Conservation (phyloP, 2,329 filamentous ascomycete genomes). For the Elsinoe fawcettii region DNA sequence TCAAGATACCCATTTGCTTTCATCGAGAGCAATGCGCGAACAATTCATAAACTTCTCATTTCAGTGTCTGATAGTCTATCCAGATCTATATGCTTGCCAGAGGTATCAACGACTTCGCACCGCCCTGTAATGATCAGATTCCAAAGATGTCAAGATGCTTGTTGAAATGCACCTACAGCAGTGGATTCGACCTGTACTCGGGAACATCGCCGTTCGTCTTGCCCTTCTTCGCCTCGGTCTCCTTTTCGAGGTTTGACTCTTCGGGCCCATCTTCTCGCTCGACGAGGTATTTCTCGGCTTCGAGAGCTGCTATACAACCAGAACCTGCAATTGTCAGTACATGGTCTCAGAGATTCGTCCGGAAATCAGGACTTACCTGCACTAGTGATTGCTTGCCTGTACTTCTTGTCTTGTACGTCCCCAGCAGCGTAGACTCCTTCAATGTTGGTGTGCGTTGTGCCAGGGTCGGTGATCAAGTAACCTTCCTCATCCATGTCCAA, state of each 20-base stretch:
- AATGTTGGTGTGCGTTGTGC: slow-evolving; percentile 78
- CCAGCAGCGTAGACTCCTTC: slow-evolving; percentile 93
- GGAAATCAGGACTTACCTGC: slow-evolving; percentile 57
- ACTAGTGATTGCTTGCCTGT: slow-evolving; percentile 95
- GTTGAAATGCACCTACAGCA: slow-evolving; percentile 44
- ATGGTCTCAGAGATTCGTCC: neutral
- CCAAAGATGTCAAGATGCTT: slow-evolving; percentile 21
- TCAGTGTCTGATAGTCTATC: neutral
- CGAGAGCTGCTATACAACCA: slow-evolving; percentile 89
- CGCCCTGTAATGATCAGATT: slow-evolving; percentile 2
- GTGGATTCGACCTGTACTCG: slow-evolving; percentile 57
- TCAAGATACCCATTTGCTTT: slow-evolving; percentile 7
- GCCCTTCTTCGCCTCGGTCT: slow-evolving; percentile 43
- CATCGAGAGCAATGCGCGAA: neutral
- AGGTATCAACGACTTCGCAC: slow-evolving; percentile 12
- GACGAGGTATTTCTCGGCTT: slow-evolving; percentile 86
- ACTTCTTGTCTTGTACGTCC: slow-evolving; percentile 97
- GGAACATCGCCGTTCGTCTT: slow-evolving; percentile 46
- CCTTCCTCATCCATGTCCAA: slow-evolving; percentile 81
- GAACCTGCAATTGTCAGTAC: slow-evolving; percentile 51
- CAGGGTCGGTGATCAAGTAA: slow-evolving; percentile 83
- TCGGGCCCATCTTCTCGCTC: slow-evolving; percentile 63
- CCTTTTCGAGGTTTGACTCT: slow-evolving; percentile 39
- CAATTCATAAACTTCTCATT: neutral
- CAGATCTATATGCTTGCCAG: slow-evolving; percentile 3